A percentile compares a stretch with the other conserved stretches of the same genome.
Conservation (phyloP, 257 asterid species). For the Haberlea rhodopensis region DNA sequence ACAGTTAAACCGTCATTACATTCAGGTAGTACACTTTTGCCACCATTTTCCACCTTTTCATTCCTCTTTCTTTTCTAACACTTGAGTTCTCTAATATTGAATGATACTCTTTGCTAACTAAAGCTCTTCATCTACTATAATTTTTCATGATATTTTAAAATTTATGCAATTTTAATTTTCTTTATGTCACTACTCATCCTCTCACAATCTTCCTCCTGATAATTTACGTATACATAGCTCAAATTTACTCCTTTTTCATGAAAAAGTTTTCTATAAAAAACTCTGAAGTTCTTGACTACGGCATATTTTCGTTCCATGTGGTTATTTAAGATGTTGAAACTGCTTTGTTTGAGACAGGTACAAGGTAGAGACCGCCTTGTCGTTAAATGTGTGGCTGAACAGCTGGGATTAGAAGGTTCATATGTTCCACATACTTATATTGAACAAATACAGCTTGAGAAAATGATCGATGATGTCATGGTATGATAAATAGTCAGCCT, state of each 20-base stretch:
- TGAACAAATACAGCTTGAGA: conserved; percentile 96
- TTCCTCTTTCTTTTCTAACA: conserved; percentile 3
- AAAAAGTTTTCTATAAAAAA: neutral
- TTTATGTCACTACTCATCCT: neutral
- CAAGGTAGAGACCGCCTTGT: conserved; percentile 86
- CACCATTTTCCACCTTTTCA: neutral
- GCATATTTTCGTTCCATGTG: neutral
- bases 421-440: conserved; percentile 86
- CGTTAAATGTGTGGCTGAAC: conserved; percentile 66
- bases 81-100: conserved; percentile 5
- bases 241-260: neutral
- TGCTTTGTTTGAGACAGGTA: conserved; percentile 46
- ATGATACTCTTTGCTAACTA: neutral
- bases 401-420: conserved; percentile 87
- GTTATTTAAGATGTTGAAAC: conserved; percentile 17
- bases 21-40: conserved; percentile 58
- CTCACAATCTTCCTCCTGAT: neutral
- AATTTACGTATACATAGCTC: neutral
- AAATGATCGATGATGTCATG: conserved; percentile 90
- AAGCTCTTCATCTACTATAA: neutral
- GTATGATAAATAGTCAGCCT: conserved; percentile 44
- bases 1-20: conserved; percentile 83
- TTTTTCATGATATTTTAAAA: neutral
- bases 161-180: neutral
- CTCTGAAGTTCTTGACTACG: neutral